phyloP scores from a whole-genome alignment of 345 rosid genomes.

The rapeseed (Brassica napus) region DNA sequence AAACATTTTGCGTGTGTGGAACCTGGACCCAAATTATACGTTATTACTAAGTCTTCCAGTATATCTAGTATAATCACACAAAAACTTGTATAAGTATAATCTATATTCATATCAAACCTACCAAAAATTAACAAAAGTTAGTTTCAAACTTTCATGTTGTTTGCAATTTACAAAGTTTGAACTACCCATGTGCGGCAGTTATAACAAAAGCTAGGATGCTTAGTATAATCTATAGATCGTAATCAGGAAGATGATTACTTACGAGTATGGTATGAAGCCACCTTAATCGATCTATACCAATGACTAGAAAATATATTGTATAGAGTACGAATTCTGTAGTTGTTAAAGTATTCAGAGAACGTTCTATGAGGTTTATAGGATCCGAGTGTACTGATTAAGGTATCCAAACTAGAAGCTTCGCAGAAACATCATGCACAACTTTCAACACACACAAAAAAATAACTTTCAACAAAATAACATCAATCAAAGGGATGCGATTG shows the following conservation, averaged over 20 bases:
- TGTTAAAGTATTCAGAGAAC: not conserved
- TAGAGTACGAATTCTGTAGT: not conserved
- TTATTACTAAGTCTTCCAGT: not conserved
- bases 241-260: not conserved
- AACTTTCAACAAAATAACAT: not conserved
- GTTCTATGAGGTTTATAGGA: slow-evolving; percentile 9
- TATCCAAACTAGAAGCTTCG: slow-evolving; percentile 17
- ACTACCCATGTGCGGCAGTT: not conserved
- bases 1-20: not conserved
- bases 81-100: not conserved
- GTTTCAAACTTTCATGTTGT: not conserved
- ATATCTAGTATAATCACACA: not conserved
- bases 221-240: not conserved
- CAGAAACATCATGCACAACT: slow-evolving; percentile 26
- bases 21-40: not conserved
- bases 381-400: not conserved
- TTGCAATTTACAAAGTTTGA: not conserved
- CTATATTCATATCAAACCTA: not conserved
- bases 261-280: not conserved
- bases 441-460: not conserved
- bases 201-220: not conserved
- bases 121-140: not conserved
- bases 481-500: slow-evolving; percentile 22
- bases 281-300: not conserved
- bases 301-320: not conserved